A percentile compares a stretch with the other conserved stretches of the same genome.
These are phyloP conservation scores for Grammothele lineata DNA, from an alignment of 768 basidiomycete genomes.

Conservation along the genomic window DNA sequence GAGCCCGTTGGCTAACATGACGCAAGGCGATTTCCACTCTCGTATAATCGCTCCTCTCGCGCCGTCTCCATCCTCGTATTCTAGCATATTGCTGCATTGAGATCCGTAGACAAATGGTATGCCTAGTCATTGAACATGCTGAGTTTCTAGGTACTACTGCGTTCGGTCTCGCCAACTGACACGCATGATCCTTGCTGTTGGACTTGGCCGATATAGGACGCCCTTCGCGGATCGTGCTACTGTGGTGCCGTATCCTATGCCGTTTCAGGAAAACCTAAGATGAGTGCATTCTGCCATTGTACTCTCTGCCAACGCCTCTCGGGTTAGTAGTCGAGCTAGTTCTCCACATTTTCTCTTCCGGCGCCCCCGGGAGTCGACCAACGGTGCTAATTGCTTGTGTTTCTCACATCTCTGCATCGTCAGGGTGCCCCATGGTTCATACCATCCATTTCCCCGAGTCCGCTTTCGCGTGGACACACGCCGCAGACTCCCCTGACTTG, in stretches of 20 bases:
- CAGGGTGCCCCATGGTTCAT: constrained; percentile 60
- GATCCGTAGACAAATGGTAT: no score
- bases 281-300: constrained; percentile 68
- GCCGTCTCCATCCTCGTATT: no score
- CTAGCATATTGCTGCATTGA: no score
- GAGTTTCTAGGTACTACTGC: no score
- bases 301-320: constrained; percentile 61
- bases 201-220: no score
- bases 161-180: no score
- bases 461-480: constrained; percentile 53
- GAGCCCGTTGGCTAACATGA: no score
- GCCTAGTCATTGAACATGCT: no score
- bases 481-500: constrained; percentile 30
- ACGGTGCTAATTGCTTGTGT: neutral
- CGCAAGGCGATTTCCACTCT: no score
- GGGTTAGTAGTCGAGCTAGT: constrained; percentile 31
- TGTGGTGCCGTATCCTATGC: constrained; percentile 50
- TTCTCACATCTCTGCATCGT: neutral
- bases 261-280: constrained; percentile 42
- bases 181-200: no score
- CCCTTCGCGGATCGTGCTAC: constrained; percentile 63
- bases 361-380: neutral
- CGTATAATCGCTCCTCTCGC: no score
- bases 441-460: constrained; percentile 51
- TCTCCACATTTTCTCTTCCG: neutral